Percentiles rank a stretch among this genome's conserved stretches.
These are phyloP conservation scores for Pezicula neosporulosa DNA, from an alignment of 2,329 filamentous ascomycete species.

Conservation along the genomic window DNA sequence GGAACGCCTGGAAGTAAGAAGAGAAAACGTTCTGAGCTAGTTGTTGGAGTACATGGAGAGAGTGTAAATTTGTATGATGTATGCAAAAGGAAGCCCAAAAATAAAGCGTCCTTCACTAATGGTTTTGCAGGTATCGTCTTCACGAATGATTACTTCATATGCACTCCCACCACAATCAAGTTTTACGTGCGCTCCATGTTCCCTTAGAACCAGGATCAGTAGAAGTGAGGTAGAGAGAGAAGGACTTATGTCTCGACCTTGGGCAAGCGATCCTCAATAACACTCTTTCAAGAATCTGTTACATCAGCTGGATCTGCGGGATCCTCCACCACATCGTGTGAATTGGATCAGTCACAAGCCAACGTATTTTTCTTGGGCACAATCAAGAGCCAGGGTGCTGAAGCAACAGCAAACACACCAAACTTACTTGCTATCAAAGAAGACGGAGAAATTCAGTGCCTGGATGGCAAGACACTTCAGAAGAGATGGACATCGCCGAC, in stretches of 20 bases:
- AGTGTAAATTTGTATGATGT: slow-evolving; percentile 65
- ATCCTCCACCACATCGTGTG: slow-evolving; percentile 44
- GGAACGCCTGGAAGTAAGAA: slow-evolving; percentile 55
- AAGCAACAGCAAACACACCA: slow-evolving; percentile 3
- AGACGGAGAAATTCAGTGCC: slow-evolving; percentile 57
- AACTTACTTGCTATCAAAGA: slow-evolving; percentile 55
- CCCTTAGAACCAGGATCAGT: slow-evolving; percentile 43
- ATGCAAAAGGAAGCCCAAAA: slow-evolving; percentile 19
- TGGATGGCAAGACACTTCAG: slow-evolving; percentile 53
- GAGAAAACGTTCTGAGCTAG: slow-evolving; percentile 60
- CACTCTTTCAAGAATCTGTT: slow-evolving; percentile 56
- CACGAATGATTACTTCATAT: slow-evolving; percentile 62
- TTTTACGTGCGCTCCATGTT: slow-evolving; percentile 60
- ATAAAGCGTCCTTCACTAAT: background rate
- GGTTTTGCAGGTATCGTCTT: slow-evolving; percentile 51
- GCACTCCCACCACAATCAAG: slow-evolving; percentile 62
- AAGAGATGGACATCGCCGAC: slow-evolving; percentile 44
- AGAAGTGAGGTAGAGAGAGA: slow-evolving; percentile 47
- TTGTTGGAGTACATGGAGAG: slow-evolving; percentile 62
- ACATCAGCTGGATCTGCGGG: slow-evolving; percentile 48
- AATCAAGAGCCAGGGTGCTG: slow-evolving; percentile 11
- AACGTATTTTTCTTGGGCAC: slow-evolving; percentile 39
- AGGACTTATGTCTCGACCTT: slow-evolving; percentile 59
- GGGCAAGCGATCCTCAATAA: slow-evolving; percentile 46
- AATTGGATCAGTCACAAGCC: slow-evolving; percentile 36